Evolutionary conservation across 306 rosid genomes (phyloP).

Genomic region (Medicago arabica): DNA sequence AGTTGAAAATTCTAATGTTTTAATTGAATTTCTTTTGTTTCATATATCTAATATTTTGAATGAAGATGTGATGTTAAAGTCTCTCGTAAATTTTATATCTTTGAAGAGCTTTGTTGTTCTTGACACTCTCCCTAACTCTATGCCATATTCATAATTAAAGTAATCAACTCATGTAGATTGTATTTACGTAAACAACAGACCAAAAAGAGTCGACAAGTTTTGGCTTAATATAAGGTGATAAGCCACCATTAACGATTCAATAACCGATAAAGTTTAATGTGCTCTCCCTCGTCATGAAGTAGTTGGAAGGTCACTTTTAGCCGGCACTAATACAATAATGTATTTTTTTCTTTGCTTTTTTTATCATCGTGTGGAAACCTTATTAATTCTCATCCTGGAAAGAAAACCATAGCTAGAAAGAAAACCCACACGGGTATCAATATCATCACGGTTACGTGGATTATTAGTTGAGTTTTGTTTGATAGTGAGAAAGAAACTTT

Average conservation of each 20-base stretch:
- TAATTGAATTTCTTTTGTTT: too few relatives aligned
- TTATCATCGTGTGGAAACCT: conserved; percentile 32
- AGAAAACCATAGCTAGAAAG: not conserved
- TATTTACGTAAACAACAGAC: not conserved
- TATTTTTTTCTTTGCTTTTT: conserved; percentile 25
- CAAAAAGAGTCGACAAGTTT: not conserved
- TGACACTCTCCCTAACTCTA: too few relatives aligned
- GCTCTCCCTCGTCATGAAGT: conserved; percentile 22
- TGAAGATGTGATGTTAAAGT: too few relatives aligned
- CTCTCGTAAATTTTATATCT: too few relatives aligned
- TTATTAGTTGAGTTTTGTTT: conserved; percentile 28
- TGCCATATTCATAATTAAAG: too few relatives aligned
- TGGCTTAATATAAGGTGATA: not conserved
- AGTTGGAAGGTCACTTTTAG: conserved; percentile 45
- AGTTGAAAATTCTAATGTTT: too few relatives aligned
- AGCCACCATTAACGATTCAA: not conserved
- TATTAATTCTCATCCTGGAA: not conserved
- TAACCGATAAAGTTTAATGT: conserved; percentile 26
- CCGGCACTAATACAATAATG: conserved; percentile 27
- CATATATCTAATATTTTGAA: too few relatives aligned
- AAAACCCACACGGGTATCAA: not conserved
- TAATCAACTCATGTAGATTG: not conserved
- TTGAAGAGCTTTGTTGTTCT: too few relatives aligned
- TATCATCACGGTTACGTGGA: not conserved
- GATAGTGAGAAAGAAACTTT: conserved; percentile 28